These are phyloP conservation scores for Leccinellum luteum DNA, from an alignment of 768 basidiomycete species.

Conservation along the genomic window DNA sequence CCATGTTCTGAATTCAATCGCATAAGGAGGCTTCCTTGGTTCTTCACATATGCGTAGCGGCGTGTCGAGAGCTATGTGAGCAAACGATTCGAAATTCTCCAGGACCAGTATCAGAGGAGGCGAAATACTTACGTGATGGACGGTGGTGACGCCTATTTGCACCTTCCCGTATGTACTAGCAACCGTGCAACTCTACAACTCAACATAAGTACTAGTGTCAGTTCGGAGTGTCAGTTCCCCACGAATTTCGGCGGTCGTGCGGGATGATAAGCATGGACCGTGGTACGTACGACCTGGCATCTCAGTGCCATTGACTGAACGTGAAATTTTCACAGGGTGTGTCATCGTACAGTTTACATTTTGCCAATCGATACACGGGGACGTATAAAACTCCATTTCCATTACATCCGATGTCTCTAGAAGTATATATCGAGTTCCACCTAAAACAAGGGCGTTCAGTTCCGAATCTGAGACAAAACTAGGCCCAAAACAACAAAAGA, in stretches of 20 bases:
- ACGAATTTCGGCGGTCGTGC: not conserved
- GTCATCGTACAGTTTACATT: slow-evolving; percentile 9
- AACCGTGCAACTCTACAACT: no score
- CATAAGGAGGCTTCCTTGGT: no score
- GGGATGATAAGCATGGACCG: not conserved
- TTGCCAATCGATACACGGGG: slow-evolving; percentile 4
- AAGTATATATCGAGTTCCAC: slow-evolving; percentile 33
- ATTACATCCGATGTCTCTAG: slow-evolving; percentile 7
- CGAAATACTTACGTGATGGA: no score
- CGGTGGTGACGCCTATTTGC: no score
- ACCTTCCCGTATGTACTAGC: no score
- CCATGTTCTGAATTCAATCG: no score
- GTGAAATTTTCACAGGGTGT: not conserved
- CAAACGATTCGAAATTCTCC: no score
- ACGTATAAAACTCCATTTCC: slow-evolving; percentile 2
- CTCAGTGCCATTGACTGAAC: not conserved
- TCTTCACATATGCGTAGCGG: no score
- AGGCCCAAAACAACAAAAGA: not conserved
- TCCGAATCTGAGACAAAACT: slow-evolving; percentile 1
- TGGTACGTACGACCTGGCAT: not conserved
- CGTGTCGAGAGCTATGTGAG: no score
- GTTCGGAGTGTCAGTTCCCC: no score
- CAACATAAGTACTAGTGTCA: no score
- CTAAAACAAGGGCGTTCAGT: slow-evolving; percentile 14
- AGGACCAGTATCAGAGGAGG: no score